Base-by-base conservation (phyloP, 1,284 basidiomycete species). In the Rhodotorula sp. region DNA sequence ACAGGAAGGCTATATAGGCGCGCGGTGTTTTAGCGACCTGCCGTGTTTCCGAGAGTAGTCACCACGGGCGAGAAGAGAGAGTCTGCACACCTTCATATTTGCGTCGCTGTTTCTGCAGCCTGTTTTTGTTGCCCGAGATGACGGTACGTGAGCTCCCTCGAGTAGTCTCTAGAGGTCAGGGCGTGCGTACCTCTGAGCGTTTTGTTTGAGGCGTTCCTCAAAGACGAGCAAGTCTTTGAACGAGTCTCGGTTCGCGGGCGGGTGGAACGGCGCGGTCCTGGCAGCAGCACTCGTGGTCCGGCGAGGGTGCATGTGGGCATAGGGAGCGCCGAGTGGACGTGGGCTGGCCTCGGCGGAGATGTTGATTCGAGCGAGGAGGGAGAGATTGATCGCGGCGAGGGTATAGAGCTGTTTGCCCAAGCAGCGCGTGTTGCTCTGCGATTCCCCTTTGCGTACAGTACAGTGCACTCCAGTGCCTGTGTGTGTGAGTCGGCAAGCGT, bases 141-240 rank as follows among this genome's bases (percentile, higher is more conserved):
- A 20, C 12, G 20, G 21, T 6, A 49, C 4, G 21, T 26, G 54
- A 57, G 56, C n/a, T 10, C 20, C 3, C 3, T 31, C 21, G 21
- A 16, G 8, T 26, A 5, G 34, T 10, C 39, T 7, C n/a, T 51
- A 46, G 23, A 5, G 3, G 12, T 18, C 7, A 39, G 43, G 18
- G 10, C n/a, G n/a, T n/a, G 26, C 58, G 62, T 10, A 67, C 70
- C 77, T 31, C 62, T 74, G 87, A 5, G 93, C 93, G 81, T 92
- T 98, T 64, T 91, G 91, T 83, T 98, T 98, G 67, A 99, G 87
- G 23, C 97, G 86, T 82, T 99, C 95, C 83, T 99, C 96, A 76
- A 99, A 98, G 64, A 94, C 84, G 52, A 98, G 86, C 43, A 99
- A 84, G 81, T 99, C 96, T 60, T 91, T 86, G 58, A 29, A 73